Conservation (phyloP, 345 rosid species). For the Durio zibethinus region DNA sequence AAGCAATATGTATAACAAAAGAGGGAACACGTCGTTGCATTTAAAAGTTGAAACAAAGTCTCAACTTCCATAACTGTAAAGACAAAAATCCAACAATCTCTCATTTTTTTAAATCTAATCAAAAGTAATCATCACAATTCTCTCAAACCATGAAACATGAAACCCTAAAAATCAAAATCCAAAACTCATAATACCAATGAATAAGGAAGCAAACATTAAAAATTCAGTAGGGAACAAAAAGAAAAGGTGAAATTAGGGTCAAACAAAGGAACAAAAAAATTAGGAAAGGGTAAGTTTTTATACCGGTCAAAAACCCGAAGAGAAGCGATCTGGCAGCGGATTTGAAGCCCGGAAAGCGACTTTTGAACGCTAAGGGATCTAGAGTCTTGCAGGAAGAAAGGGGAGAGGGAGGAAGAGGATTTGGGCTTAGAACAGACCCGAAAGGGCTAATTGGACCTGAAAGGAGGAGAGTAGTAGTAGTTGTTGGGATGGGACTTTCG, state of each 20-base stretch:
- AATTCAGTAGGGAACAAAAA: not conserved
- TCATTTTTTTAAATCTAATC: not conserved
- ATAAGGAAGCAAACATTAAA: not conserved
- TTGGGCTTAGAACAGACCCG: constrained; percentile 60
- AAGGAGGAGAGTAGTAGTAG: not conserved
- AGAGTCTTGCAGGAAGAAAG: constrained; percentile 35
- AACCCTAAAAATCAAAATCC: not conserved
- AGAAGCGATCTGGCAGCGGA: constrained; percentile 13
- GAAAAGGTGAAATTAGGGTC: not conserved
- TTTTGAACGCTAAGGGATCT: constrained; percentile 20
- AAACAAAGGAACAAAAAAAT: not conserved
- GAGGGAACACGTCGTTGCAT: not conserved
- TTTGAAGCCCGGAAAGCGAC: constrained; percentile 19
- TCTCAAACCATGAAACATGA: too few species aligned
- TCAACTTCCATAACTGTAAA: not conserved
- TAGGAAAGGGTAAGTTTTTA: not conserved
- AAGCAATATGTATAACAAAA: not conserved
- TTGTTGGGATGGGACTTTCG: not conserved
- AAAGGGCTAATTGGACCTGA: constrained; percentile 48
- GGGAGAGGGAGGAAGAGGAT: not conserved
- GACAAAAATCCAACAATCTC: not conserved
- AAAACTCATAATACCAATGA: not conserved
- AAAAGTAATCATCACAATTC: too few species aligned
- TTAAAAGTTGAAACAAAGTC: not conserved
- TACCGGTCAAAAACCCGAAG: constrained; percentile 9